phyloP scores from a whole-genome alignment of 2,329 filamentous ascomycete species.

The Phaeosphaeria sp. region DNA sequence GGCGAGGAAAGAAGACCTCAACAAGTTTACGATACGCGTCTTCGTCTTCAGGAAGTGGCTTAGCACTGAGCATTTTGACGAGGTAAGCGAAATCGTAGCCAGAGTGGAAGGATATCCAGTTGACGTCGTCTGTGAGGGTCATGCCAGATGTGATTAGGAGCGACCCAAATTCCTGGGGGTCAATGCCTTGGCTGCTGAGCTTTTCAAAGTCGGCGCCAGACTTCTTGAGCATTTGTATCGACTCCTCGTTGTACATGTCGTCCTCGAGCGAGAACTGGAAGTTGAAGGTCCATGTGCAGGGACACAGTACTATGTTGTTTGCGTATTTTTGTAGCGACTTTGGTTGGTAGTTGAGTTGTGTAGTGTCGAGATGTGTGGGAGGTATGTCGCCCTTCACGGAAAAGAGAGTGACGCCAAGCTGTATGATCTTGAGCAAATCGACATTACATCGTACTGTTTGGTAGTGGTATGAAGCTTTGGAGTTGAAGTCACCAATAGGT shows the following conservation, averaged over 20 bases:
- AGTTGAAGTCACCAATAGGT: slow-evolving; percentile 92
- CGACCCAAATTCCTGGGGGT: slow-evolving; percentile 85
- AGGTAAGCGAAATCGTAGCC: slow-evolving; percentile 98
- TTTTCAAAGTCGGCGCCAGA: slow-evolving; percentile 91
- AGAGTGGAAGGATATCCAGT: slow-evolving; percentile 97
- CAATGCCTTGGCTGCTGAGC: slow-evolving; percentile 87
- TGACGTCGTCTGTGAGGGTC: slow-evolving; percentile 83
- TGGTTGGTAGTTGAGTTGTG: slow-evolving; percentile 50
- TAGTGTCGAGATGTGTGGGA: slow-evolving; percentile 67
- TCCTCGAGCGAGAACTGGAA: slow-evolving; percentile 94
- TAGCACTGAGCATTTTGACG: slow-evolving; percentile 88
- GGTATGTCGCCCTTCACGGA: slow-evolving; percentile 88
- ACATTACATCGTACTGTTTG: slow-evolving; percentile 97
- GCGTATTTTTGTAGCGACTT: slow-evolving; percentile 58
- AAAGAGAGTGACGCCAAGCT: slow-evolving; percentile 93
- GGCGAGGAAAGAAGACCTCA: slow-evolving; percentile 88
- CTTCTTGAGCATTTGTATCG: slow-evolving; percentile 87
- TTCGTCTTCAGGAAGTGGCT: slow-evolving; percentile 85
- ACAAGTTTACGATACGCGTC: slow-evolving; percentile 87
- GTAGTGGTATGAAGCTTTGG: slow-evolving; percentile 98
- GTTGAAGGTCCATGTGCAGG: slow-evolving; percentile 98
- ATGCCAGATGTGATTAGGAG: slow-evolving; percentile 91
- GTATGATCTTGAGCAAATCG: slow-evolving; percentile 95
- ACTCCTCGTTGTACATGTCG: slow-evolving; percentile 97
- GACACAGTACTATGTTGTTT: slow-evolving; percentile 67